phyloP scores from a whole-genome alignment of 257 asterid species.

The Fraxinus excelsior region DNA sequence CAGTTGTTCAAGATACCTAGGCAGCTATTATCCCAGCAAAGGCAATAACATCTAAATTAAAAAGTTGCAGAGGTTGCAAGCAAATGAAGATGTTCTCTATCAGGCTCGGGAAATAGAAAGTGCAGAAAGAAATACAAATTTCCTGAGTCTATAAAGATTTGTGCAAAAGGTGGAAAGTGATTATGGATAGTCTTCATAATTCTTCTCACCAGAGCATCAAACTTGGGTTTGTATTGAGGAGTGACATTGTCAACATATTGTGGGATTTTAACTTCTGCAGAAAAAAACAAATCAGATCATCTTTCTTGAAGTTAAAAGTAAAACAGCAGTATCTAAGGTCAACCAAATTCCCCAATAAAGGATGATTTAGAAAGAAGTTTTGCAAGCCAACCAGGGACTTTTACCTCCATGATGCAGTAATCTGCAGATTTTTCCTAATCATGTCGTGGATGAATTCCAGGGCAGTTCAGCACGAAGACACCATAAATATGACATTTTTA shows the following conservation, averaged over 20 bases:
- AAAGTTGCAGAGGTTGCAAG: no score
- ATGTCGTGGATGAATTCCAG: background rate
- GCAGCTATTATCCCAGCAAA: no score
- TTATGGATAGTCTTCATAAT: constrained; percentile 11
- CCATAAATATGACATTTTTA: no score
- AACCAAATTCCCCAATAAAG: background rate
- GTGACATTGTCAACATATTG: constrained; percentile 83
- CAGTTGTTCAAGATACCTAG: no score
- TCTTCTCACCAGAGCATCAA: constrained; percentile 78
- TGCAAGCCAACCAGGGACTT: background rate
- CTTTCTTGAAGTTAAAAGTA: constrained; percentile 1
- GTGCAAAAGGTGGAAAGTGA: background rate
- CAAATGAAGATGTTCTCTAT: no score
- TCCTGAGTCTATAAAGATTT: background rate
- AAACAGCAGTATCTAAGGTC: background rate
- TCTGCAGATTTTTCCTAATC: background rate
- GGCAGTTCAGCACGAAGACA: background rate
- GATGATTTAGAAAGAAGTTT: no score
- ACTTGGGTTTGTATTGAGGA: constrained; percentile 84
- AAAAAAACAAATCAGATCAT: constrained; percentile 21
- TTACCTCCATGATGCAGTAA: background rate
- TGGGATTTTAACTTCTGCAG: constrained; percentile 76
- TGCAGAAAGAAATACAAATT: no score
- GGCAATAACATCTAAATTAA: no score
- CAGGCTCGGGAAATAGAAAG: no score